Conservation (phyloP, 2,329 filamentous ascomycete species). For the Verticillium klebahnii region DNA sequence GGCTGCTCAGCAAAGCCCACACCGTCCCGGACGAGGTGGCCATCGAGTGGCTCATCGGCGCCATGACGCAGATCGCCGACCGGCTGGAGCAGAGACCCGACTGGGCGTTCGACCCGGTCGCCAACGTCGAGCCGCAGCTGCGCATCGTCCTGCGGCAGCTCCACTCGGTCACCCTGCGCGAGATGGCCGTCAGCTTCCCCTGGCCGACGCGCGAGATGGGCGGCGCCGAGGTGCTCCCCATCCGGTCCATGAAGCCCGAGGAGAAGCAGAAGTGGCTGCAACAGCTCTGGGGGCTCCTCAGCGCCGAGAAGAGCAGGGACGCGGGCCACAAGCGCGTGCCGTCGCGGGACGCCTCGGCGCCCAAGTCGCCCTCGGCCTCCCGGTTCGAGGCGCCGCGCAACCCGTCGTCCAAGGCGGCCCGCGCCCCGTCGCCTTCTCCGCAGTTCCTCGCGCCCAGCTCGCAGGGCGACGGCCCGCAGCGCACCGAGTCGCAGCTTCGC, state of each 20-base stretch:
- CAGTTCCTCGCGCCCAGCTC: background rate
- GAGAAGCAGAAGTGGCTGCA: constrained; percentile 29
- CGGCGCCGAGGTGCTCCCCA: constrained; percentile 27
- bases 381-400: constrained; percentile 15
- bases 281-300: constrained; percentile 22
- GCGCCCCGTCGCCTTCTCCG: background rate
- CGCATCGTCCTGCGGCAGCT: constrained; percentile 27
- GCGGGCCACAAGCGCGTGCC: background rate
- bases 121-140: constrained; percentile 24
- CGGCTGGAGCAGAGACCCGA: constrained; percentile 23
- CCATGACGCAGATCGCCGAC: constrained; percentile 26
- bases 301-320: constrained; percentile 11
- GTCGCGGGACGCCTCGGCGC: background rate
- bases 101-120: constrained; percentile 23
- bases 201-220: constrained; percentile 30
- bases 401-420: background rate
- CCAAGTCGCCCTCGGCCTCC: constrained; percentile 5
- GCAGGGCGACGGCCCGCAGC: background rate
- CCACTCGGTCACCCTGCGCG: constrained; percentile 20
- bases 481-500: constrained; percentile 1
- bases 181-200: constrained; percentile 31
- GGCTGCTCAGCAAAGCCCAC: constrained; percentile 25
- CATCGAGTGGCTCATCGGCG: constrained; percentile 27
- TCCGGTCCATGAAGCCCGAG: constrained; percentile 28
- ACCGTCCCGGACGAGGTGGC: constrained; percentile 25